Conservation (phyloP, 371 early-diverging fungal species). For the Mucor mucedo region DNA sequence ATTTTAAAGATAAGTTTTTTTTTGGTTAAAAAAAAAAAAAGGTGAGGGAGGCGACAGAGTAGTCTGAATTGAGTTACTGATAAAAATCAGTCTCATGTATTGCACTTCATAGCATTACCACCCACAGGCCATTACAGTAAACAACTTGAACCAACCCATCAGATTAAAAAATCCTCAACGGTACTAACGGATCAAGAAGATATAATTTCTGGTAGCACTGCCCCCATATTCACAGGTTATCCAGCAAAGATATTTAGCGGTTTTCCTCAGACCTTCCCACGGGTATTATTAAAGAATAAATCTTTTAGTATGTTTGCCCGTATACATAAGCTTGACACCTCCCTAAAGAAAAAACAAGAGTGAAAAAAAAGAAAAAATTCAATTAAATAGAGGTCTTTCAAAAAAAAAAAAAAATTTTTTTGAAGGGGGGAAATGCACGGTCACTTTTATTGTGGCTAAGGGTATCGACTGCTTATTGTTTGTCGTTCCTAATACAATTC, state of each 20-base stretch:
- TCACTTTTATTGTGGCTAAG: not conserved
- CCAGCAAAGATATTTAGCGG: constrained; percentile 53
- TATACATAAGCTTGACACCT: constrained; percentile 57
- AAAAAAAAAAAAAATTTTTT: constrained; percentile 23
- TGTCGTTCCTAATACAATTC: too few species aligned
- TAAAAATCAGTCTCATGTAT: constrained; percentile 46
- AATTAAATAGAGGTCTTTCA: not conserved
- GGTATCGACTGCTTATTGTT: not conserved
- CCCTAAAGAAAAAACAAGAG: constrained; percentile 29
- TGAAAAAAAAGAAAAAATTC: not conserved
- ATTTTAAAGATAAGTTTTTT: constrained; percentile 1
- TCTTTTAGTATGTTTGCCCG: constrained; percentile 58
- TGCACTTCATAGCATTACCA: constrained; percentile 56
- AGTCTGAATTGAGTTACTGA: constrained; percentile 58
- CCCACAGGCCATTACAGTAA: constrained; percentile 50
- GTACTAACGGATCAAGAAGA: constrained; percentile 22
- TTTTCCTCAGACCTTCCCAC: constrained; percentile 63
- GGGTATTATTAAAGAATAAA: constrained; percentile 44
- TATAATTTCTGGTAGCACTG: constrained; percentile 50
- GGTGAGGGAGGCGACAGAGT: constrained; percentile 46
- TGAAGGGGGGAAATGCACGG: not conserved
- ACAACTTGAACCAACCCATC: constrained; percentile 31
- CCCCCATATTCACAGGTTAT: constrained; percentile 49
- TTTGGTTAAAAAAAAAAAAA: constrained; percentile 7
- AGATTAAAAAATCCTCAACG: constrained; percentile 22